These are phyloP conservation scores for Colletotrichum chrysophilum DNA, from an alignment of 2,329 filamentous ascomycete genomes.

Conservation along the genomic window DNA sequence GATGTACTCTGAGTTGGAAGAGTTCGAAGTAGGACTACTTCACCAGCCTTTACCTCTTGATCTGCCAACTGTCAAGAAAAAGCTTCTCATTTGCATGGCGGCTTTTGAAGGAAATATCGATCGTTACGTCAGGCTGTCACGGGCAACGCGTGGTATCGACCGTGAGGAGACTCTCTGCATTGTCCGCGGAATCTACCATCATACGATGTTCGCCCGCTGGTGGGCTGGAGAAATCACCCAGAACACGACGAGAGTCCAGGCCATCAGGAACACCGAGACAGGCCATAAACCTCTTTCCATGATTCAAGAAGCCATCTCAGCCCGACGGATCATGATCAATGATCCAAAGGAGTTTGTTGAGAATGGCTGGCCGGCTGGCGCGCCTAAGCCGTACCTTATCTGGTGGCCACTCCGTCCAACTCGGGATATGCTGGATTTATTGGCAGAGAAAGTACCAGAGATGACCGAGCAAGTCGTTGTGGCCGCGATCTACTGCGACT, in stretches of 20 bases:
- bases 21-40: conserved; percentile 27
- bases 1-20: conserved; percentile 20
- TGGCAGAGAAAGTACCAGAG: neutral
- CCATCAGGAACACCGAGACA: neutral
- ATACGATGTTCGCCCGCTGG: conserved; percentile 39
- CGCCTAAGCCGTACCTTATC: neutral
- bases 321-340: neutral
- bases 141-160: conserved; percentile 25
- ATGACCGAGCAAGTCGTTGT: neutral
- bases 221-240: conserved; percentile 8
- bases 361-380: neutral
- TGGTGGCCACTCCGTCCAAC: neutral
- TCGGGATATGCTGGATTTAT: neutral
- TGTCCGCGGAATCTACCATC: conserved; percentile 39
- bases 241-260: neutral
- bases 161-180: conserved; percentile 29
- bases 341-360: neutral
- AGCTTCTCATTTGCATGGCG: conserved; percentile 40
- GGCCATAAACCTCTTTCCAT: neutral
- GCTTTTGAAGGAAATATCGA: conserved; percentile 44
- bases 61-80: conserved; percentile 40
- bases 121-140: conserved; percentile 38
- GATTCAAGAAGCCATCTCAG: neutral
- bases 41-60: conserved; percentile 37
- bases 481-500: neutral